Base-by-base conservation (phyloP, 169 alveolate species). In the Neospora caninum region DNA sequence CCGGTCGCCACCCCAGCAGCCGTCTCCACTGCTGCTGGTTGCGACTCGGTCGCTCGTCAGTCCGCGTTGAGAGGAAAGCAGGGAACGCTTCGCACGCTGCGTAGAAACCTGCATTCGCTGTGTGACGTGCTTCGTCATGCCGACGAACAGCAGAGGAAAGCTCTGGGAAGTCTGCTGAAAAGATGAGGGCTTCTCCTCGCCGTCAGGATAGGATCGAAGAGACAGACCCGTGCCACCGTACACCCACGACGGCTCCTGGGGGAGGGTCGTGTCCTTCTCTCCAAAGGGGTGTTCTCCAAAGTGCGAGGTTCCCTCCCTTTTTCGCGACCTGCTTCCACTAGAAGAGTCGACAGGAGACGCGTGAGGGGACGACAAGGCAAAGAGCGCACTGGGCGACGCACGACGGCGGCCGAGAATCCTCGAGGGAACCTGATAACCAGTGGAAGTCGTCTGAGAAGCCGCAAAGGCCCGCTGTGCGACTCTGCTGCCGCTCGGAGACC, bases 111-210 rank as follows among this genome's bases (percentile, higher is more conserved):
- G 89, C 89, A 82, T 42, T 13, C 53, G 89, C 41, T 42, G 89
- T 22, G 89, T 82, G 41, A 82, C 69, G 41, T 22, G 89, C 89
- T 36, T 38, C 64, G 64, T 25, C 89, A 82, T 42, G n/a, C 89
- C 89, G 0, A 82, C 67, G 25, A 43, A 82, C 86, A 78, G 27
- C n/a, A 78, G 42, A 25, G 86, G 86, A 22, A 64, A 64, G 73
- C 73, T 64, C 34, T 64, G 73, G 31, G 73, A 64, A 16, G 20
- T 64, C 73, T 64, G 73, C 73, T 16, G 73, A 27, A 64, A 27
- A 16, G 73, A 27, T 29, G 25, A 9, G 34, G 73, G 4, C 73
- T 29, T 16, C 31, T 64, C 73, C 34, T 64, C 73, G n/a, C n/a
- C n/a, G 73, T 64, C 73, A 64, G 73, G 73, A 16, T 64, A 64